A percentile compares a stretch with the other conserved stretches of the same genome.
phyloP scores from a whole-genome alignment of 176 grass and related monocot genomes.

The bread wheat (Triticum aestivum) region DNA sequence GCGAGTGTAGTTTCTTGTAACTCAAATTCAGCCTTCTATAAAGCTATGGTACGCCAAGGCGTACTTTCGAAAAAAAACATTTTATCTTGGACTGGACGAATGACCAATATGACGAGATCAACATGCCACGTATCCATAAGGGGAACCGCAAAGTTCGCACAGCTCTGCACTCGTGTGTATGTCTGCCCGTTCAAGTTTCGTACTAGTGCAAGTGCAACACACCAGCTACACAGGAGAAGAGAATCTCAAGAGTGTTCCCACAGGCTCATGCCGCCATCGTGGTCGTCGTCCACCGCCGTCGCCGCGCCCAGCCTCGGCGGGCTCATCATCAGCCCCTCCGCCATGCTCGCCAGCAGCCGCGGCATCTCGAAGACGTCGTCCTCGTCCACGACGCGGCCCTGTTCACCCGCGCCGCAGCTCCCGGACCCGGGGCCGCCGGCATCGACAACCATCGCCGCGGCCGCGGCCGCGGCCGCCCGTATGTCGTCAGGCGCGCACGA shows the following conservation, averaged over 20 bases:
- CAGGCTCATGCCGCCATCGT: constrained; percentile 34
- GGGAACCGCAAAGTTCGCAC: not conserved
- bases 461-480: constrained; percentile 18
- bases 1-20: no score
- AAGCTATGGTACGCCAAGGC: no score
- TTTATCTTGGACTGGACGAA: no score
- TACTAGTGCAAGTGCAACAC: not conserved
- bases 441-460: not conserved
- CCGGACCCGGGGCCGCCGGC: not conserved
- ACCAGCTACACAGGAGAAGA: not conserved
- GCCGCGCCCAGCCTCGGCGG: constrained; percentile 50
- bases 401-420: not conserved
- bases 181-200: no score
- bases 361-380: constrained; percentile 82
- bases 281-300: constrained; percentile 12
- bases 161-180: no score
- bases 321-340: constrained; percentile 93
- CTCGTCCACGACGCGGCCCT: constrained; percentile 43
- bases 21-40: no score
- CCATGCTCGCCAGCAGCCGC: constrained; percentile 62
- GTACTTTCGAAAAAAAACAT: no score
- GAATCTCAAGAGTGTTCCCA: constrained; percentile 48
- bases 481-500: constrained; percentile 58
- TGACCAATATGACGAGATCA: no score
- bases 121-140: no score